These are phyloP conservation scores for Camelina sativa DNA, from an alignment of 345 rosid species.

Conservation along the genomic window DNA sequence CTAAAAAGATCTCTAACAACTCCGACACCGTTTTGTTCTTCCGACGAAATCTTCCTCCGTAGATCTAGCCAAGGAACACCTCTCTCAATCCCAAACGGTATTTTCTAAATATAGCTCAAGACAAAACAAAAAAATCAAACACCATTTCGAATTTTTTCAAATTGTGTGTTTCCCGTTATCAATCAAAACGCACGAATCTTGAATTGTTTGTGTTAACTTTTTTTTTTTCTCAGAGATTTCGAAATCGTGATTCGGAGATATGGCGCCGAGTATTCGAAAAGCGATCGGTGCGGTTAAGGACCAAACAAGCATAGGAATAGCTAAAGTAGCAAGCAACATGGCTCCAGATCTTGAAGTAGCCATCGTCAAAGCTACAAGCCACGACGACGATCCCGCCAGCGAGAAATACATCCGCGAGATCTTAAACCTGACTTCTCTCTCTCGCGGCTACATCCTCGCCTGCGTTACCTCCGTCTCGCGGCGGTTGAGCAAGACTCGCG, in stretches of 20 bases:
- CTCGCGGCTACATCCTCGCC: constrained; percentile 71
- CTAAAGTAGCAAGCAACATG: constrained; percentile 85
- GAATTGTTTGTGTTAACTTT: not conserved
- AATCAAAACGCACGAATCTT: not conserved
- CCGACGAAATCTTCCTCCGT: constrained; percentile 27
- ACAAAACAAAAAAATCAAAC: not conserved
- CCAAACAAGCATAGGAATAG: constrained; percentile 91
- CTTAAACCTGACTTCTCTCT: constrained; percentile 57
- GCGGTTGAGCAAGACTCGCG: constrained; percentile 78
- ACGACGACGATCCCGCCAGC: constrained; percentile 84
- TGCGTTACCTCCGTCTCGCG: constrained; percentile 78
- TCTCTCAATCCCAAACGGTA: constrained; percentile 29
- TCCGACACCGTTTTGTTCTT: not conserved
- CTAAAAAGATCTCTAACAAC: not conserved
- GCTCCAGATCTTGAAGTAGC: constrained; percentile 98
- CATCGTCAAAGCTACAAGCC: constrained; percentile 92
- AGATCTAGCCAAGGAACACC: constrained; percentile 14
- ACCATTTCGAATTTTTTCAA: not conserved
- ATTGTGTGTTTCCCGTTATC: constrained; percentile 19
- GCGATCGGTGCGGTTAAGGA: constrained; percentile 97
- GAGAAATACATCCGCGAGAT: constrained; percentile 84
- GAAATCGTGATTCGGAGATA: constrained; percentile 30
- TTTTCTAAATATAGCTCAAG: constrained; percentile 26
- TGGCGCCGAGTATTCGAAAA: constrained; percentile 89
- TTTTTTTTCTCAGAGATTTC: not conserved